Evolutionary conservation across 2,329 filamentous ascomycete species (phyloP), one percentile per base, ranked within the genome.

Genomic region (Zymoseptoria crescenta): DNA sequence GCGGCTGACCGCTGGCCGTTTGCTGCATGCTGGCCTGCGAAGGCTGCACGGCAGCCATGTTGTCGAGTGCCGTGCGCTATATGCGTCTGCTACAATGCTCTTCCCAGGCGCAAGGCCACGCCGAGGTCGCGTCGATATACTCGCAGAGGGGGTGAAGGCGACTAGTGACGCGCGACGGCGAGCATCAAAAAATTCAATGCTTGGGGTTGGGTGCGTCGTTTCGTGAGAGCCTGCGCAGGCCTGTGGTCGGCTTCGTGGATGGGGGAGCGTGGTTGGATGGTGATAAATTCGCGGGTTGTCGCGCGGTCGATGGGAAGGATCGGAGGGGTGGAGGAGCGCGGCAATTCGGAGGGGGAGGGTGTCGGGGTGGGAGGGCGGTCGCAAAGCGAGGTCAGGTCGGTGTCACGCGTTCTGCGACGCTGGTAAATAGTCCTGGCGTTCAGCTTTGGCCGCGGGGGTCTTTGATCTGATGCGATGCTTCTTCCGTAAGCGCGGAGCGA

Each of bases 1-100:
- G 56, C 55, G 59, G 24, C 56, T 21, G 61, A 54, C 64, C 65
- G 56, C 55, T 61, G 59, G 60, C 59, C 49, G 57, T 56, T 63
- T 63, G 63, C 57, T 60, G 62, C 62, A 65, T 67, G 29, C 29
- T 52, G 65, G 65, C 67, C 56, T 68, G 66, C 24, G 66, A 59
- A 49, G 64, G 62, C 59, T 69, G 68, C 45, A 69, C 67, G 9
- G 68, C 66, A 55, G 68, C 68, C 68, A 69, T 69, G 48, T 54
- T 65, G 62, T 50, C 54, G 52, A 56, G 56, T 58, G 20, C 41
- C 41, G 57, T 28, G 56, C 51, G 52, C 45, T 45, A 59, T 64
- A 57, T 62, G 57, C 49, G 49, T 41, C 16, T 28, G 29, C 6
- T 56, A 55, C 56, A 54, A 49, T 58, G 54, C 57, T 19, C 54